These are phyloP conservation scores for Selaginella moellendorffii DNA, from an alignment of 75 land plant species.

Conservation along the genomic window DNA sequence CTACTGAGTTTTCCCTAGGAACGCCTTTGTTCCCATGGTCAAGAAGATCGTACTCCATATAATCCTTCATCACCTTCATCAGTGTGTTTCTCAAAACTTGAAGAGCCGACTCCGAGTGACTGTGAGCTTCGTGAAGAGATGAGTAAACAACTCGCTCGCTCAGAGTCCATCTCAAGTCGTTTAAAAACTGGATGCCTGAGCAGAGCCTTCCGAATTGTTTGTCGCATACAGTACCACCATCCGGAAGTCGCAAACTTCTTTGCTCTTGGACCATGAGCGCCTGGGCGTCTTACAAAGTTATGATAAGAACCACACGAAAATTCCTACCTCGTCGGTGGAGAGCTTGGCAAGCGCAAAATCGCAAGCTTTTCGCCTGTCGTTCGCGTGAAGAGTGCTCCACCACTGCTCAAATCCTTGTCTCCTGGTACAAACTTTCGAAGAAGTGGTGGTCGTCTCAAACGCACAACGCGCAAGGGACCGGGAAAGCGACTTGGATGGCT, in stretches of 20 bases:
- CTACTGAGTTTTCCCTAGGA: background rate
- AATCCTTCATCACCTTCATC: slow-evolving; percentile 44
- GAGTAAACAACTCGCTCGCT: slow-evolving; percentile 31
- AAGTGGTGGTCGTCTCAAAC: slow-evolving; percentile 12
- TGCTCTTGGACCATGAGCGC: no score
- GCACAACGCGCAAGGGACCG: background rate
- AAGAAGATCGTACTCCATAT: slow-evolving; percentile 53
- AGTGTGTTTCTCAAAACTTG: slow-evolving; percentile 42
- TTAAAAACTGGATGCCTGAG: background rate
- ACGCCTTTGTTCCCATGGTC: slow-evolving; percentile 15
- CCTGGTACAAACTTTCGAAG: slow-evolving; percentile 56
- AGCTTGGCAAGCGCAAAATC: slow-evolving; percentile 32
- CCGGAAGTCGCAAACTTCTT: no score
- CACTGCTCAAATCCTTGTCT: slow-evolving; percentile 67
- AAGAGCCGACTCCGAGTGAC: slow-evolving; percentile 40
- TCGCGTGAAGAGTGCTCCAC: slow-evolving; percentile 48
- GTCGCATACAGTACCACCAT: background rate
- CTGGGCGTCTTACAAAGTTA: no score
- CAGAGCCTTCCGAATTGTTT: background rate
- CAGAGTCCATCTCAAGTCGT: background rate
- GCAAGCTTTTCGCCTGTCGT: slow-evolving; percentile 26
- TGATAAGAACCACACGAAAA: no score
- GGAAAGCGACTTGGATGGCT: slow-evolving; percentile 15
- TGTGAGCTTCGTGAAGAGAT: slow-evolving; percentile 31
- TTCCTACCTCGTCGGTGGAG: slow-evolving; percentile 57